A percentile compares a stretch with the other conserved stretches of the same genome.
Conservation (phyloP, 306 rosid species). For the Vigna reflexopilosa region DNA sequence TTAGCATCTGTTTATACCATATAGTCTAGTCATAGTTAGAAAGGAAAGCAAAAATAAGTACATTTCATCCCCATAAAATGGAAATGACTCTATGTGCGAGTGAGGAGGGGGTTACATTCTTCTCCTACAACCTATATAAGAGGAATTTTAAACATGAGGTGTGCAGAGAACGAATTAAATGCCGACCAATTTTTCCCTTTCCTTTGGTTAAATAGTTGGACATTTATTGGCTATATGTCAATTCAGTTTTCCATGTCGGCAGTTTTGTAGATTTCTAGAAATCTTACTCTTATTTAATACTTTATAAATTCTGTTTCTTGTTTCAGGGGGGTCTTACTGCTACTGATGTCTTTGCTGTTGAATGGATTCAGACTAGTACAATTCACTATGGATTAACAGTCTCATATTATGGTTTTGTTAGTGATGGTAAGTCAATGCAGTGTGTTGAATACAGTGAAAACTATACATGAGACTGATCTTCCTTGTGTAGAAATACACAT, state of each 20-base stretch:
- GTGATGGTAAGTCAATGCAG: constrained; percentile 80
- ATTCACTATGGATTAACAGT: constrained; percentile 95
- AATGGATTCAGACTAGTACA: constrained; percentile 88
- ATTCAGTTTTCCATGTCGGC: constrained; percentile 35
- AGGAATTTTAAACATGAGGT: constrained; percentile 2
- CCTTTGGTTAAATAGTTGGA: constrained; percentile 11
- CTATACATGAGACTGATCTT: too few species aligned
- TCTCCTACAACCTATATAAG: not conserved
- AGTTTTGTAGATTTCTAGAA: constrained; percentile 29
- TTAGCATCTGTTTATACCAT: constrained; percentile 24
- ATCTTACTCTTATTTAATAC: constrained; percentile 9
- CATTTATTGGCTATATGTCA: constrained; percentile 1
- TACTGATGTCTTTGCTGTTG: constrained; percentile 96
- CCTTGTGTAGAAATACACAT: too few species aligned
- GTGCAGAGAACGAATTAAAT: constrained; percentile 2
- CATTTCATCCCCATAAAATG: constrained; percentile 21
- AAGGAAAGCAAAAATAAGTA: constrained; percentile 12
- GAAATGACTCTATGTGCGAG: not conserved
- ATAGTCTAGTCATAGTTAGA: constrained; percentile 10
- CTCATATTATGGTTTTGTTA: constrained; percentile 92
- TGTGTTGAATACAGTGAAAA: not conserved
- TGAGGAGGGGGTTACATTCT: constrained; percentile 20
- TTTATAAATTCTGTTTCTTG: constrained; percentile 45
- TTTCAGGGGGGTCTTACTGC: constrained; percentile 99
- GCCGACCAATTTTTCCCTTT: not conserved